Evolutionary conservation across 2,329 filamentous ascomycete genomes (phyloP), one percentile per base, ranked within the genome.

Genomic region (Alternaria viburni): DNA sequence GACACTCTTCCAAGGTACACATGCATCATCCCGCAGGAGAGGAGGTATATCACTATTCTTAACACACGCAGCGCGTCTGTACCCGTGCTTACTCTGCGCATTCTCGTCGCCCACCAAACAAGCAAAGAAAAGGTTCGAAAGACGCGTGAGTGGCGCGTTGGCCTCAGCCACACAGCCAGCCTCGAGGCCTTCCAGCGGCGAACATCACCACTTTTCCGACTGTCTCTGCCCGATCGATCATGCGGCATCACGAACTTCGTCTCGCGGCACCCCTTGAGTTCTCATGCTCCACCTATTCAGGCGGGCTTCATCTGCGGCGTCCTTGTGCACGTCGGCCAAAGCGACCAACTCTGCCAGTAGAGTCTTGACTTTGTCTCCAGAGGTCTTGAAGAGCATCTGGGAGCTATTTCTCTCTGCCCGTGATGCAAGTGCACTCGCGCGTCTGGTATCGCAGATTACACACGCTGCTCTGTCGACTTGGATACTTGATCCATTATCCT

Each of bases 1-100:
- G 59, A 58, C 54, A 57, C 19, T 4, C 50, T 36, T 51, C 15
- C 43, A 21, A 54, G 54, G 54, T 47, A 41, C 54, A 51, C 21
- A 30, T 49, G 61, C 51, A 62, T 54, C 43, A 56, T n/a, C 25
- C 52, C 41, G 47, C 26, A 50, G 25, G 19, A 26, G 10, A n/a
- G 19, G 11, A 9, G 36, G 52, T 41, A 55, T 17, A 44, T 55
- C 36, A 19, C 25, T 55, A 12, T 41, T 19, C 23, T 10, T 26
- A 45, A 55, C 10, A 44, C n/a, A 21, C n/a, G 28, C 26, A 30
- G 47, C 26, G 26, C 26, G 26, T n/a, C 10, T 19, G n/a, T 12
- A 11, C 13, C 23, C 23, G 41, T 30, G 52, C 36, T 10, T 26
- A 19, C 9, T 28, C 52, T 2, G 8, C 52, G 13, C 32, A 54